Conservation (phyloP, 163 green algal species). For the Scenedesmus sp. region DNA sequence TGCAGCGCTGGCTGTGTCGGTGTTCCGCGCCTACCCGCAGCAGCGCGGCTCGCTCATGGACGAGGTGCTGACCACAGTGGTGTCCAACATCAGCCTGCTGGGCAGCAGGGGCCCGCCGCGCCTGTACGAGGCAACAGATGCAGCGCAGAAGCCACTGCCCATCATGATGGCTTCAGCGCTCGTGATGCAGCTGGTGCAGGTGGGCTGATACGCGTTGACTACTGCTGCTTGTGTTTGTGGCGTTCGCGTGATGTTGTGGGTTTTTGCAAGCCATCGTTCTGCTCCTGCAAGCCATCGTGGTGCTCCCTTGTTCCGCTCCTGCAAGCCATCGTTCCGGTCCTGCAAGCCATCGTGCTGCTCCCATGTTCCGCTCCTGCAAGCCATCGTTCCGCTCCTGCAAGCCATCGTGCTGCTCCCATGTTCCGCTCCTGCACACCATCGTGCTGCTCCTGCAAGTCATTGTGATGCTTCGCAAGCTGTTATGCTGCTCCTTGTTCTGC, state of each 20-base stretch:
- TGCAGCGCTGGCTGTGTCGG: conserved; percentile 64
- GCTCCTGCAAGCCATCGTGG: neutral
- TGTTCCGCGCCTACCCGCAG: conserved; percentile 64
- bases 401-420: neutral
- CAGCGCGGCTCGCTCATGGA: conserved; percentile 71
- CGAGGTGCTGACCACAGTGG: conserved; percentile 67
- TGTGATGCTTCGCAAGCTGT: neutral
- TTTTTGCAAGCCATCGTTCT: neutral
- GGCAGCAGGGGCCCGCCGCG: conserved; percentile 45
- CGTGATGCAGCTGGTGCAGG: conserved; percentile 85
- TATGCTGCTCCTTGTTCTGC: conserved; percentile 2
- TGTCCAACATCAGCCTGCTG: conserved; percentile 56
- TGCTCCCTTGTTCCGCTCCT: neutral
- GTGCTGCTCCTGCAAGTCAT: neutral
- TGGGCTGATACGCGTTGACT: conserved; percentile 30
- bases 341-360: neutral
- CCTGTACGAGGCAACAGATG: conserved; percentile 48
- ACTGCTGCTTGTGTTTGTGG: neutral
- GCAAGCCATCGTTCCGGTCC: neutral
- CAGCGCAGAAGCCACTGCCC: neutral
- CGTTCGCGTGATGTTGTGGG: neutral
- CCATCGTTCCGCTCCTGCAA: neutral
- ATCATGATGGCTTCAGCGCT: conserved; percentile 76
- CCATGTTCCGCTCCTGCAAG: neutral
- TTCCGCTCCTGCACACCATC: neutral